Percentiles rank a stretch among this genome's conserved stretches.
phyloP scores from a whole-genome alignment of 306 rosid species.

The Vigna trinervia region DNA sequence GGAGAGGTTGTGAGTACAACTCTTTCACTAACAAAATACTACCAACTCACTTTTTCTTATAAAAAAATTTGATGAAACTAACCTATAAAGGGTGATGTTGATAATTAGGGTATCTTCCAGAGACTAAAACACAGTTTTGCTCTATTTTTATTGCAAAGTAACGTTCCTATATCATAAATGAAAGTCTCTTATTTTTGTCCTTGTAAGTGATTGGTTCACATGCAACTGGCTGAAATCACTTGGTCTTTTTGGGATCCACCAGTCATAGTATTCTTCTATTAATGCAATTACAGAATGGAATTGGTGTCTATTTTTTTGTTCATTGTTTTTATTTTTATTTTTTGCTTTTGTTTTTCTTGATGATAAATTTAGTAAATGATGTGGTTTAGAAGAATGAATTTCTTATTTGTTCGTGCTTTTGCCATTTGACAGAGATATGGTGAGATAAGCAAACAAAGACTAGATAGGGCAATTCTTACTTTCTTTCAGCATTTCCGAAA shows the following conservation, averaged over 20 bases:
- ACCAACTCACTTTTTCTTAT: no score
- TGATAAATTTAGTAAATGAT: constrained; percentile 3
- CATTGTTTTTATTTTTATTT: constrained; percentile 15
- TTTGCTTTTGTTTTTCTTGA: neutral
- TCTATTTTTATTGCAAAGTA: constrained; percentile 18
- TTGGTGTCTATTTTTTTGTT: neutral
- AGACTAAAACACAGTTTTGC: constrained; percentile 3
- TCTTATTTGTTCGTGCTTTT: constrained; percentile 42
- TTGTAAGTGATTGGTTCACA: constrained; percentile 5
- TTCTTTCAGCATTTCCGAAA: constrained; percentile 95
- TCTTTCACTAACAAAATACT: no score
- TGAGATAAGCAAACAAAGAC: constrained; percentile 94
- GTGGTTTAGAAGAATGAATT: constrained; percentile 33
- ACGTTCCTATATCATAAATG: constrained; percentile 16
- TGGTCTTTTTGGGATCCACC: constrained; percentile 25
- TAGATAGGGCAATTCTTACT: constrained; percentile 96
- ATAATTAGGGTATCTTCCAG: neutral
- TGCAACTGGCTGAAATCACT: constrained; percentile 24
- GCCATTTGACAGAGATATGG: constrained; percentile 78
- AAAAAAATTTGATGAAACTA: no score
- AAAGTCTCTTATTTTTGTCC: constrained; percentile 8
- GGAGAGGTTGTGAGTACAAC: no score
- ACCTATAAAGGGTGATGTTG: neutral
- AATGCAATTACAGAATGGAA: constrained; percentile 12
- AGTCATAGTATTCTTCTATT: constrained; percentile 21